phyloP scores from a whole-genome alignment of 257 asterid species.

The Hygrophila difformis region DNA sequence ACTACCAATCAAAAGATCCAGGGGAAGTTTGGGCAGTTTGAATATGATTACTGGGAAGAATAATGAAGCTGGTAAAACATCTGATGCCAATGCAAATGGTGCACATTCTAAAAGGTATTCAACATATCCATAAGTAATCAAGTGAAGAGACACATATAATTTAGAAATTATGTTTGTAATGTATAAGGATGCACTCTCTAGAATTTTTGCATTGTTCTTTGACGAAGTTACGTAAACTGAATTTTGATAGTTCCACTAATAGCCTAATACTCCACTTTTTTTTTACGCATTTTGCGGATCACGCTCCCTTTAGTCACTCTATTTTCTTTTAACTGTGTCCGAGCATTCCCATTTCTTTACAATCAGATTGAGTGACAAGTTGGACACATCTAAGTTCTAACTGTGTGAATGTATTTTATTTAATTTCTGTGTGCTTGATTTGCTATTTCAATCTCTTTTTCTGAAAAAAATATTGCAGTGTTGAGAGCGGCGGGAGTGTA shows the following conservation, averaged over 20 bases:
- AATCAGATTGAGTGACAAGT: neutral
- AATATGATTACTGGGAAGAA: conserved; percentile 78
- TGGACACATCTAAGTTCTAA: no score
- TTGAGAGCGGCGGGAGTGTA: conserved; percentile 82
- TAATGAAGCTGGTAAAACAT: conserved; percentile 45
- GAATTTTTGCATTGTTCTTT: conserved; percentile 9
- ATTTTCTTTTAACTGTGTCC: neutral
- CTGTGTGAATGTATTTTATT: no score
- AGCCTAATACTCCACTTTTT: no score
- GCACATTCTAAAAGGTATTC: conserved; percentile 43
- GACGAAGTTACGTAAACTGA: neutral
- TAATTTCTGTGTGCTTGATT: neutral
- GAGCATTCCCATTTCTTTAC: neutral
- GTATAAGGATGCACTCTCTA: conserved; percentile 2
- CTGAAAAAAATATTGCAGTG: conserved; percentile 45
- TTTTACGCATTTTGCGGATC: neutral
- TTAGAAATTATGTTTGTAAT: conserved; percentile 1
- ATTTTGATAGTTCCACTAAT: no score
- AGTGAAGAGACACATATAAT: neutral
- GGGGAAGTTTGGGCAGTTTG: conserved; percentile 42
- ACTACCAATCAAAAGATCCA: conserved; percentile 89
- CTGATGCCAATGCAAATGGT: conserved; percentile 57
- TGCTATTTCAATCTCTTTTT: neutral
- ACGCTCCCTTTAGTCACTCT: neutral
- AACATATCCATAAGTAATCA: neutral